Base-by-base conservation (phyloP, 2,329 filamentous ascomycete species). In the Cryphonectria carpinicola region DNA sequence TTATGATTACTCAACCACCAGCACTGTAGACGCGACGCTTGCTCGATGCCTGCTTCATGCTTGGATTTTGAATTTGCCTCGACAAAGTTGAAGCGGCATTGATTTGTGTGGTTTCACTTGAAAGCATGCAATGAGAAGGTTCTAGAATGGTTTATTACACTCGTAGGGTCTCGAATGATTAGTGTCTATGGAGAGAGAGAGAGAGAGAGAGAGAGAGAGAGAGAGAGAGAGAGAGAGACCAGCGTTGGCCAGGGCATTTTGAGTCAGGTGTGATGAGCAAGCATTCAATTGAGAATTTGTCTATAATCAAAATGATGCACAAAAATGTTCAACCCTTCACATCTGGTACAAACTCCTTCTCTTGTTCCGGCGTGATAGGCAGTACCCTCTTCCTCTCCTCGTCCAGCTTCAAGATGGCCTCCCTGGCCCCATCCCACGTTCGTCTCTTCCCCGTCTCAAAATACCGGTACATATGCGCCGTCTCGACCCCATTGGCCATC, bases 401-500 rank as follows among this genome's bases (percentile, higher is more conserved):
- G 11, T 74, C 72, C 22, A 72, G 69, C 43, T 65, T 72, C 65
- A 71, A 25, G 22, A 74, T 74, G 19, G 72, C 73, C 19, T 69
- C 67, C 46, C 35, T 52, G 3, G 73, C 73, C 22, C 73, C 73
- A 1, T 71, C 71, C 73, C 73, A 74, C 19, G 66, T 69, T 69
- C 69, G 70, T 32, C 73, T 56, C 73, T 74, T 74, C 0, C 72
- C 73, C 19, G 72, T 73, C 60, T 74, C 72, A 39, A 74, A 74
- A 6, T 70, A 69, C 11, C 66, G 52, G 32, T 71, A 74, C 41
- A 71, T 66, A 49, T 74, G 73, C 7, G 73, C 72, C 37, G 70
- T 71, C 66, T 74, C 72, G 22, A 74, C 56, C 7, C 73, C 73
- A 32, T 68, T 65, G 22, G 69, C 56, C 65, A 74, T 69, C 14